Evolutionary conservation across 1,284 basidiomycete genomes (phyloP), one percentile per base, ranked within the genome.

Genomic region (Boletus subluridellus): DNA sequence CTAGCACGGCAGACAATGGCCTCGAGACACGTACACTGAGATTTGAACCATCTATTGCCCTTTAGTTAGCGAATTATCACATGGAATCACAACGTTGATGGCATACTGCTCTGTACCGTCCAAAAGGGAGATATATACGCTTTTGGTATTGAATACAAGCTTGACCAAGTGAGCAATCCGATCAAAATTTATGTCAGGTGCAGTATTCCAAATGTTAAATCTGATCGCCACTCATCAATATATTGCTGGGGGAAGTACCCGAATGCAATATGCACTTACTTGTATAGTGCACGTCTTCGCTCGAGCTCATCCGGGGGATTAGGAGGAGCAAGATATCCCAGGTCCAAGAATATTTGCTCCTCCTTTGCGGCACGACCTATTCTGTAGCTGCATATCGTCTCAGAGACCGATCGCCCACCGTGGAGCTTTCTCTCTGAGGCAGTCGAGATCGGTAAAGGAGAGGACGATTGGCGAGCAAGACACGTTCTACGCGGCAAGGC

Each of bases 91-190:
- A 47, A 51, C 12, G 34, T 49, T 60, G 51, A 57, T 37, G 49
- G 12, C 82, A 75, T 71, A 91, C 84, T 94, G 89, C 60, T 90
- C 86, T 53, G 87, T 86, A 35, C 85, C 85, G 70, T 95, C 94
- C 14, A 95, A 81, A 44, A 97, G 76, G 5, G 89, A 85, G 44
- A 98, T 90, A 21, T 87, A 73, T 5, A 95, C 94, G 28, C 90
- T 85, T 69, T 92, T 92, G 1, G 93, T 92, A 69, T 85, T 91
- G 76, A 98, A 97, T 14, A 98, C 95, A 34, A 98, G 79, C 76
- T 95, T 96, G 54, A 90, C 91, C 50, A 98, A 81, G 79, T 83
- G 92, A 64, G 82, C 88, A 62, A 98, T 95, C 24, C 95, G 84
- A 73, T 97, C 94, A 71, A 98, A 97, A 71, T 96, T 96, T 63